A percentile compares a stretch with the other conserved stretches of the same genome.
Conservation (phyloP, 306 rosid species). For the Castanospermum australe region DNA sequence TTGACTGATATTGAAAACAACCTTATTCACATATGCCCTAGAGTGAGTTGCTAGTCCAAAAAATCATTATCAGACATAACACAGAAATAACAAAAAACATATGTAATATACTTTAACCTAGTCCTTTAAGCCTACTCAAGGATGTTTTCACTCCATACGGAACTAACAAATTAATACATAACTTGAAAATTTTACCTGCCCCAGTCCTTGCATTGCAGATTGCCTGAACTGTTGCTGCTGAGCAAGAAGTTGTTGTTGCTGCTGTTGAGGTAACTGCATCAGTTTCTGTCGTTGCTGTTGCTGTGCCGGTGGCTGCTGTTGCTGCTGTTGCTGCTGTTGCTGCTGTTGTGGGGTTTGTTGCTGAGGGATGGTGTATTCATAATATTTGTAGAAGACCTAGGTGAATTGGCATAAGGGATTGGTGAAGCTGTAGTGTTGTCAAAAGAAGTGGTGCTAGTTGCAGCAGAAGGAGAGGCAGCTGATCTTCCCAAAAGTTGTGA, state of each 20-base stretch:
- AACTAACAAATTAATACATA: constrained; percentile 3
- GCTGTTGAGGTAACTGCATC: constrained; percentile 83
- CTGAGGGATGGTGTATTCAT: constrained; percentile 96
- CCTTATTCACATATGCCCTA: not conserved
- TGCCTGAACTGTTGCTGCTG: constrained; percentile 90
- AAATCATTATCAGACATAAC: not conserved
- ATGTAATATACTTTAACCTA: not conserved
- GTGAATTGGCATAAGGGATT: constrained; percentile 90
- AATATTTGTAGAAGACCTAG: constrained; percentile 73
- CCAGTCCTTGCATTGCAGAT: constrained; percentile 82
- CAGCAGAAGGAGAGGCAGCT: constrained; percentile 86
- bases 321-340: constrained; percentile 60
- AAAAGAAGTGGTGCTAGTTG: constrained; percentile 64
- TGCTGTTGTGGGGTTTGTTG: constrained; percentile 74
- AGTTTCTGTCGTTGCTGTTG: constrained; percentile 73
- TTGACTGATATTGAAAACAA: not conserved
- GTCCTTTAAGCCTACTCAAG: constrained; percentile 1
- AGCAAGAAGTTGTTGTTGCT: constrained; percentile 78
- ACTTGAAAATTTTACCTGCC: constrained; percentile 54
- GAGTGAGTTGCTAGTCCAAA: not conserved
- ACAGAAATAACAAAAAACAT: constrained; percentile 22
- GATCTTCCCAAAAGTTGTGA: constrained; percentile 93
- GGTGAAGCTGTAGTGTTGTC: constrained; percentile 84
- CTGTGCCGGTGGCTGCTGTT: constrained; percentile 44
- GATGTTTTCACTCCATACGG: not conserved